Percentiles rank a stretch among this genome's conserved stretches.
phyloP scores from a whole-genome alignment of 2,329 filamentous ascomycete genomes.

The Epichloe gansuensis region DNA sequence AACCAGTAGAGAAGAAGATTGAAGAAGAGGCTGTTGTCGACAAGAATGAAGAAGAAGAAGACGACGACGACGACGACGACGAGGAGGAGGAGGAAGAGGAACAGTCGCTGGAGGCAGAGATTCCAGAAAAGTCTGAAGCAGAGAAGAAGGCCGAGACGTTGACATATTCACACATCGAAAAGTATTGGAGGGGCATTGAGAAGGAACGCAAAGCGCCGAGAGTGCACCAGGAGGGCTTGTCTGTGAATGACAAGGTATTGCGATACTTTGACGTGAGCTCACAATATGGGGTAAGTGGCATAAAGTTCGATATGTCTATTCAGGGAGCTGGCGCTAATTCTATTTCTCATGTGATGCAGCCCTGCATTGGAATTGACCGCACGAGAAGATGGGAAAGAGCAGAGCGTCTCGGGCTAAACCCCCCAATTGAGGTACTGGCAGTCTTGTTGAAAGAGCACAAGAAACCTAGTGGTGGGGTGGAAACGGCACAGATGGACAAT shows the following conservation, averaged over 20 bases:
- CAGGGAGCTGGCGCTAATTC: constrained; percentile 8
- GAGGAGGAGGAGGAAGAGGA: constrained; percentile 14
- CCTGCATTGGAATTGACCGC: constrained; percentile 73
- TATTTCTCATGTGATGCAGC: constrained; percentile 36
- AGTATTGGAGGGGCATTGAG: constrained; percentile 70
- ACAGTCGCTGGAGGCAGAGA: constrained; percentile 16
- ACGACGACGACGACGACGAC: constrained; percentile 13
- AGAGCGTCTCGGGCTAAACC: constrained; percentile 72
- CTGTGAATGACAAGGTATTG: constrained; percentile 69
- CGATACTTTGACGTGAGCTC: constrained; percentile 85
- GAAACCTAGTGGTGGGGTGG: constrained; percentile 36
- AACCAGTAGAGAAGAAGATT: constrained; percentile 8
- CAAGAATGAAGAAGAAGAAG: constrained; percentile 14
- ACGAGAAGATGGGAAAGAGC: constrained; percentile 82
- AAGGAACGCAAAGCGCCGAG: constrained; percentile 50
- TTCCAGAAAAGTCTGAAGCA: constrained; percentile 31
- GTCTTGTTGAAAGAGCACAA: constrained; percentile 64
- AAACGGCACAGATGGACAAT: constrained; percentile 65
- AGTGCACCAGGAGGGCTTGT: constrained; percentile 66
- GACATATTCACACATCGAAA: constrained; percentile 53
- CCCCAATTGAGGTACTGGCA: constrained; percentile 80
- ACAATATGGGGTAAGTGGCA: constrained; percentile 70
- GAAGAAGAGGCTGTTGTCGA: constrained; percentile 12
- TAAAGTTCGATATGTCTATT: background rate
- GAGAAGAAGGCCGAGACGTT: constrained; percentile 51